Evolutionary conservation across 805 yeast species (phyloP), one percentile per base, ranked within the genome.

Genomic region (Myxozyma melibiosi): DNA sequence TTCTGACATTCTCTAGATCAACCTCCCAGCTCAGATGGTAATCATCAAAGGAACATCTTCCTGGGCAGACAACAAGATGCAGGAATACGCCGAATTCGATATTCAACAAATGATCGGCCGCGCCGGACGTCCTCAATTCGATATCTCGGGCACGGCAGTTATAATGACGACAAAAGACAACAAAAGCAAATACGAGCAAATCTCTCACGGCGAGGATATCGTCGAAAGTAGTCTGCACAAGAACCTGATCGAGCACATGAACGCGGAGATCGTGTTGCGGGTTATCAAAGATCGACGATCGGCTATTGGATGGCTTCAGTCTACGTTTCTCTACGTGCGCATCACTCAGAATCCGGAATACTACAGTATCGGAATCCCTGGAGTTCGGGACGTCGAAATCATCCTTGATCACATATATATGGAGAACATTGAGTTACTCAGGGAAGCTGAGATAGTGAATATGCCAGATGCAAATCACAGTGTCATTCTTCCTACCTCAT

Each of bases 61-160:
- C 33, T 83, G 85, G 83, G 70, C 68, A 18, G 70, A 71, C 3
- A 73, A 74, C 14, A 73, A 67, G 16, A 70, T 73, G 51, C 71
- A 70, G 34, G 86, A 83, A 56, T 83, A 82, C 65, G 74, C 83
- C 1, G 81, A 79, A 44, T 69, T 81, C 24, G 86, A 82, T 55
- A 70, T 83, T 30, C 67, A 80, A 40, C 86, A 84, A 62, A 84
- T 83, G 87, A 77, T 83, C 67, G 86, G 86, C 2, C 73, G 86
- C 63, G 86, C 86, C 2, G 86, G 87, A 2, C 48, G 65, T 47
- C 85, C 85, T 0, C 83, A 79, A 31, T 81, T 75, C 66, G 85
- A 82, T 63, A 74, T 73, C 2, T 22, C 37, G n/a, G 51, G 34
- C 9, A 47, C 48, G 8, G 54, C 55, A 24, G 74, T 81, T 0